A percentile compares a stretch with the other conserved stretches of the same genome.
These are phyloP conservation scores for Colletotrichum spinosum DNA, from an alignment of 2,329 filamentous ascomycete species.

Conservation along the genomic window DNA sequence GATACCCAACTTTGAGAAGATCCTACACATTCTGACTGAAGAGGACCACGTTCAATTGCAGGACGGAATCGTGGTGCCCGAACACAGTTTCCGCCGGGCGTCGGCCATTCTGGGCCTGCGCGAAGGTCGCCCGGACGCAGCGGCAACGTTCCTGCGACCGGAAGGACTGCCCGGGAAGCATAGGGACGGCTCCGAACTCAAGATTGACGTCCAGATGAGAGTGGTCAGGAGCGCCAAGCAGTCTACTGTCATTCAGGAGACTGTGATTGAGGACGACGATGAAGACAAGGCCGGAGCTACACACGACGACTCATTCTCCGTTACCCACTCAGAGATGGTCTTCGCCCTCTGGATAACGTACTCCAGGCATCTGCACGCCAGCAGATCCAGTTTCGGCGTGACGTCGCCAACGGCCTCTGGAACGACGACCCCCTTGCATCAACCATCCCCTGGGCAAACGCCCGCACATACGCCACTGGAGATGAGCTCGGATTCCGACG, in stretches of 20 bases:
- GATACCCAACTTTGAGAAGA: constrained; percentile 87
- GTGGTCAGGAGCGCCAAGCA: constrained; percentile 91
- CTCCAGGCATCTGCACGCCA: constrained; percentile 88
- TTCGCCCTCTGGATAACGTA: constrained; percentile 98
- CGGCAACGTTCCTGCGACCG: constrained; percentile 83
- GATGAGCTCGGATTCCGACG: constrained; percentile 65
- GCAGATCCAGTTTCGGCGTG: constrained; percentile 68
- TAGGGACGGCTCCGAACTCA: constrained; percentile 90
- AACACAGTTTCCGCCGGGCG: constrained; percentile 94
- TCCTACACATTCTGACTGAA: constrained; percentile 83
- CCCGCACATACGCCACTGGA: constrained; percentile 68
- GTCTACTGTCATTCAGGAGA: constrained; percentile 68
- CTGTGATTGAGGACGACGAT: constrained; percentile 70
- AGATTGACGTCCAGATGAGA: constrained; percentile 95
- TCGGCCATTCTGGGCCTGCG: constrained; percentile 85
- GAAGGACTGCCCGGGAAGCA: constrained; percentile 88
- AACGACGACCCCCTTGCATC: constrained; percentile 77
- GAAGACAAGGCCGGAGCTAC: constrained; percentile 51
- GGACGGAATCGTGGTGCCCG: constrained; percentile 96
- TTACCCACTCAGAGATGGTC: constrained; percentile 78
- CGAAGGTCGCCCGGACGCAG: constrained; percentile 83
- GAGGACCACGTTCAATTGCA: constrained; percentile 86
- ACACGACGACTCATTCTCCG: constrained; percentile 57
- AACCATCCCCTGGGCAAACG: constrained; percentile 82
- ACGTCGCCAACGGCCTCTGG: constrained; percentile 74